Percentiles rank a stretch among this genome's conserved stretches.
These are phyloP conservation scores for Fusarium verrucosum DNA, from an alignment of 2,329 filamentous ascomycete genomes.

Conservation along the genomic window DNA sequence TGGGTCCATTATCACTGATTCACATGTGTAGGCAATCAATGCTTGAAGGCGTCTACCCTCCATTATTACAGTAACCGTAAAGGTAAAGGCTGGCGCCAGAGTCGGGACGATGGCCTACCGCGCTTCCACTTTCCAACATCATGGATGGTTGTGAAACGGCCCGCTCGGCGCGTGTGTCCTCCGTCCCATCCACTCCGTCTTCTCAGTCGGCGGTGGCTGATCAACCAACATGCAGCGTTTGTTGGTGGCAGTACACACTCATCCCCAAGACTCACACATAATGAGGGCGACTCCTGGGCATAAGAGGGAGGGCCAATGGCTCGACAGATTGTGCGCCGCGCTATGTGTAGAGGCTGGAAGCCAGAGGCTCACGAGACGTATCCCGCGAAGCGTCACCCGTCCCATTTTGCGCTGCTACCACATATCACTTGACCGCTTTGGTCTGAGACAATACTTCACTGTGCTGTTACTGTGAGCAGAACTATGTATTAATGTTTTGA, in stretches of 20 bases:
- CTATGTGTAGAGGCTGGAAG: slow-evolving; percentile 23
- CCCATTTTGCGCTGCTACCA: slow-evolving; percentile 7
- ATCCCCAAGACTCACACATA: background rate
- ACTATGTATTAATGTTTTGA: slow-evolving; percentile 10
- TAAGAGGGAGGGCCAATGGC: slow-evolving; percentile 21
- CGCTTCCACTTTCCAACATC: slow-evolving; percentile 14
- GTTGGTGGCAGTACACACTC: slow-evolving; percentile 23
- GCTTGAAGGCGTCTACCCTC: slow-evolving; percentile 14
- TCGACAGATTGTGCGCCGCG: slow-evolving; percentile 15
- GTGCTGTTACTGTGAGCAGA: background rate
- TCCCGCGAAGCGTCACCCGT: slow-evolving; percentile 27
- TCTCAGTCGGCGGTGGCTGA: slow-evolving; percentile 18
- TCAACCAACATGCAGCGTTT: slow-evolving; percentile 6
- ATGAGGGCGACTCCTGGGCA: slow-evolving; percentile 26
- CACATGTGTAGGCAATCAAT: slow-evolving; percentile 11
- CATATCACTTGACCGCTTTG: slow-evolving; percentile 32
- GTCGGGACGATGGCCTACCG: slow-evolving; percentile 19
- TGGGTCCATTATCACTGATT: slow-evolving; percentile 4
- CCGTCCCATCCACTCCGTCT: slow-evolving; percentile 30
- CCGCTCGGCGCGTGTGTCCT: slow-evolving; percentile 43
- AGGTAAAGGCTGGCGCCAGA: slow-evolving; percentile 17
- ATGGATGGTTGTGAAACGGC: slow-evolving; percentile 42
- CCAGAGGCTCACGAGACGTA: slow-evolving; percentile 34
- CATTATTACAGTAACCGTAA: too few relatives aligned
- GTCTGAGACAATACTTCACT: slow-evolving; percentile 32